Conservation (phyloP, 2,329 filamentous ascomycete genomes). For the Coniella lustricola region DNA sequence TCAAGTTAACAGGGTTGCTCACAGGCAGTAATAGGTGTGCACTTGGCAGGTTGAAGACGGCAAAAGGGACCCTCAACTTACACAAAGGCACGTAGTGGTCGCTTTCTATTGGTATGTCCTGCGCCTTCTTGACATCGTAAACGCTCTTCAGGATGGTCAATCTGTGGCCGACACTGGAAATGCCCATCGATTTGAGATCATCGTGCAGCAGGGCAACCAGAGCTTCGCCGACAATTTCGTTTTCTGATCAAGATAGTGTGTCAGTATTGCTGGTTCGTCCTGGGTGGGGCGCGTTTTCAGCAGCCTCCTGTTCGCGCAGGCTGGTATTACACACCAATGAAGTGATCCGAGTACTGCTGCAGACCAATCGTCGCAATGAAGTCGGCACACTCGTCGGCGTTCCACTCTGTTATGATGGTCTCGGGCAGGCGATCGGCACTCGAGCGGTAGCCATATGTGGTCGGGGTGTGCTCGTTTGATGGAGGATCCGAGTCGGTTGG, state of each 20-base stretch:
- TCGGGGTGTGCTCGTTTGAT: constrained; percentile 70
- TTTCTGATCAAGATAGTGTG: constrained; percentile 50
- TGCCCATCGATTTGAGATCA: constrained; percentile 91
- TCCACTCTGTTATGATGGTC: constrained; percentile 73
- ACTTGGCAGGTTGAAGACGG: too few species aligned
- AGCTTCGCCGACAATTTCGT: constrained; percentile 89
- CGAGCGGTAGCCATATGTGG: constrained; percentile 63
- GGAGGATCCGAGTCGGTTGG: constrained; percentile 66
- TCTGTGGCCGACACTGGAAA: constrained; percentile 86
- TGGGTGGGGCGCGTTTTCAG: not conserved
- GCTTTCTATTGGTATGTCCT: constrained; percentile 82
- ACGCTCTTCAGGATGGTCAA: constrained; percentile 92
- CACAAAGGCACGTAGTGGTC: constrained; percentile 92
- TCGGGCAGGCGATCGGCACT: constrained; percentile 62
- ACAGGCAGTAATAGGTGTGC: not conserved
- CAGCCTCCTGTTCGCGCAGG: not conserved
- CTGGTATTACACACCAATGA: constrained; percentile 61
- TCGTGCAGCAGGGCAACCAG: constrained; percentile 84
- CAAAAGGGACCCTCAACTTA: constrained; percentile 42
- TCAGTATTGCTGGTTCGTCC: constrained; percentile 19
- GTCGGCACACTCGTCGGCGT: constrained; percentile 80
- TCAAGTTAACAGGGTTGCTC: constrained; percentile 15
- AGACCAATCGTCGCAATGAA: constrained; percentile 76
- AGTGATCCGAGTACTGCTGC: constrained; percentile 73
- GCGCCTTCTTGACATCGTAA: constrained; percentile 91